Conservation (phyloP, 805 yeast species). For the Tetrapisispora taiwanensis region DNA sequence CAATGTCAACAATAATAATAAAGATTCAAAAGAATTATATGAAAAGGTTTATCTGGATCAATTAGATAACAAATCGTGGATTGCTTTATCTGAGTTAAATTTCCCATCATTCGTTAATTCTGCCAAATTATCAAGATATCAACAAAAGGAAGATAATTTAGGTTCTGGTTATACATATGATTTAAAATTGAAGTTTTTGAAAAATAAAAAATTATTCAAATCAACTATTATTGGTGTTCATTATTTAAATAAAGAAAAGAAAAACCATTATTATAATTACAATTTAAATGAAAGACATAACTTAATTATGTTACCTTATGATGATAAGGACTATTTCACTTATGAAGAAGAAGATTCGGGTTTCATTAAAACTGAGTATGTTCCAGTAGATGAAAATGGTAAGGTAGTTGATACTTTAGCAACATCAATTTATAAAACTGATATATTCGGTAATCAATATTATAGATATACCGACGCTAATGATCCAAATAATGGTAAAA, state of each 20-base stretch:
- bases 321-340: conserved; percentile 1
- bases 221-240: conserved; percentile 46
- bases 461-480: background rate
- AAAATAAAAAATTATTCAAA: conserved; percentile 31
- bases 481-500: background rate
- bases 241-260: conserved; percentile 7
- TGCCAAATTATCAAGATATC: conserved; percentile 64
- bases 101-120: conserved; percentile 76
- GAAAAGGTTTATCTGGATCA: conserved; percentile 53
- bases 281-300: conserved; percentile 2
- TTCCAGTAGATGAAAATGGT: background rate
- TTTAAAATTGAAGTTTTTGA: conserved; percentile 13
- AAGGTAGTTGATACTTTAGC: background rate
- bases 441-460: background rate
- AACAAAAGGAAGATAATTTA: conserved; percentile 1
- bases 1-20: conserved; percentile 5
- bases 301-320: conserved; percentile 2
- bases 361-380: conserved; percentile 1
- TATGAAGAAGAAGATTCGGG: conserved; percentile 1
- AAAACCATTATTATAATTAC: conserved; percentile 4
- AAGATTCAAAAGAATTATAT: conserved; percentile 6
- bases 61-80: conserved; percentile 63
- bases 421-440: background rate
- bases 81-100: conserved; percentile 66
- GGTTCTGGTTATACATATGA: conserved; percentile 1